Evolutionary conservation across 1,139 yeast genomes (phyloP).

Genomic region (Scheffersomyces titani): DNA sequence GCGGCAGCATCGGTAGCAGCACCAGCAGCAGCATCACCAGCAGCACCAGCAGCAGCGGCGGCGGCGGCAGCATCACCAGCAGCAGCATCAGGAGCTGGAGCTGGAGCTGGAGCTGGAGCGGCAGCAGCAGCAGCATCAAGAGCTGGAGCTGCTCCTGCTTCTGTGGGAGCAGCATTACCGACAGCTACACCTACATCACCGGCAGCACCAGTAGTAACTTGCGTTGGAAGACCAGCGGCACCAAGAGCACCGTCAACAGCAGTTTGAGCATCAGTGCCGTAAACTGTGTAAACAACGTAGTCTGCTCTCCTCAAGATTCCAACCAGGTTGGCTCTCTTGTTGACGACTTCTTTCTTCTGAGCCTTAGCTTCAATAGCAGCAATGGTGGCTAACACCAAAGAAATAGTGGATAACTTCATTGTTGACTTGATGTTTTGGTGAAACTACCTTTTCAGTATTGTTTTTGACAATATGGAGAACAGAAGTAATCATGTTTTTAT

Average conservation of each 20-base stretch:
- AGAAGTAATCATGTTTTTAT: neutral
- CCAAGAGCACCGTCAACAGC: neutral
- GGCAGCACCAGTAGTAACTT: neutral
- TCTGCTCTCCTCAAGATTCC: slow-evolving; percentile 1
- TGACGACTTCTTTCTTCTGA: neutral
- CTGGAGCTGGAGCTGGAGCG: slow-evolving; percentile 3
- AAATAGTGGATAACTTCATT: slow-evolving; percentile 16
- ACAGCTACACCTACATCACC: neutral
- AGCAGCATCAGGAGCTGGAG: slow-evolving; percentile 22
- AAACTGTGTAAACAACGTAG: neutral
- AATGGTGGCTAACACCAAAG: slow-evolving; percentile 14
- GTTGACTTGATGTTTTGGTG: neutral
- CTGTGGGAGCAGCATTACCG: neutral
- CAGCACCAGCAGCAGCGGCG: slow-evolving; percentile 23
- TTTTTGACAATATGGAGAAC: neutral
- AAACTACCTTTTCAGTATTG: neutral
- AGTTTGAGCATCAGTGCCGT: neutral
- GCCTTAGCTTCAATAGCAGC: slow-evolving; percentile 13
- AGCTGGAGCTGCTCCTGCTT: neutral
- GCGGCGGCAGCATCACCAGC: slow-evolving; percentile 20
- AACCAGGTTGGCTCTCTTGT: neutral
- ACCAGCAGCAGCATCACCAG: slow-evolving; percentile 31
- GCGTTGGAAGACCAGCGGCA: neutral
- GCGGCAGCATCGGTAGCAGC: slow-evolving; percentile 56
- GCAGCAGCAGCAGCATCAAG: slow-evolving; percentile 1